Evolutionary conservation across 805 yeast genomes (phyloP).

Genomic region (Vanderwaltozyma yarrowii): DNA sequence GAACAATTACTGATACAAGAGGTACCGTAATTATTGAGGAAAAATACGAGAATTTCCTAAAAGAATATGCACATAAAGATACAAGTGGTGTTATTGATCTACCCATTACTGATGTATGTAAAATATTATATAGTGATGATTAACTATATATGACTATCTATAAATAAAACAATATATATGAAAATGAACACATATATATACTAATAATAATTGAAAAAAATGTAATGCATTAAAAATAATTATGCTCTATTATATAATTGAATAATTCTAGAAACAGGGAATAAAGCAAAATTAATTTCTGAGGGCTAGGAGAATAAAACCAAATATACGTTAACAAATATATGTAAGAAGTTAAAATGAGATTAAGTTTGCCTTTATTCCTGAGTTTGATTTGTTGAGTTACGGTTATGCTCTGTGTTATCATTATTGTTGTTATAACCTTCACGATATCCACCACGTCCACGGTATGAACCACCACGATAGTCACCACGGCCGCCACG

Average conservation of each 20-base stretch:
- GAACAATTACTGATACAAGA: constrained; percentile 62
- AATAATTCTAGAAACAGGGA: no score
- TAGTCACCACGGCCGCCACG: constrained; percentile 14
- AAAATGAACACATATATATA: neutral
- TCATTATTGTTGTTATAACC: constrained; percentile 11
- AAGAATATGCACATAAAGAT: constrained; percentile 39
- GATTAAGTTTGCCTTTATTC: no score
- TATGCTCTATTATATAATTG: no score
- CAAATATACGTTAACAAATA: no score
- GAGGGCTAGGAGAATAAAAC: no score
- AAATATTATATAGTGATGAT: constrained; percentile 40
- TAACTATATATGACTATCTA: neutral
- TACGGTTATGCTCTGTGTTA: neutral
- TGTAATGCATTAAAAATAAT: no score
- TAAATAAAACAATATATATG: neutral
- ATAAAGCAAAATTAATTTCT: no score
- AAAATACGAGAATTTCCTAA: constrained; percentile 11
- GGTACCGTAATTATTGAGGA: constrained; percentile 29
- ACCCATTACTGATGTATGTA: constrained; percentile 61
- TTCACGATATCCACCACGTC: constrained; percentile 3
- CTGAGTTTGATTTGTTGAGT: neutral
- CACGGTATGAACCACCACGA: constrained; percentile 6
- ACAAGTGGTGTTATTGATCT: constrained; percentile 85
- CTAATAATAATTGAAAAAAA: no score
- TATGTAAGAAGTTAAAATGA: no score